phyloP scores from a whole-genome alignment of 257 asterid species.

The Nyctanthes arbortristis region DNA sequence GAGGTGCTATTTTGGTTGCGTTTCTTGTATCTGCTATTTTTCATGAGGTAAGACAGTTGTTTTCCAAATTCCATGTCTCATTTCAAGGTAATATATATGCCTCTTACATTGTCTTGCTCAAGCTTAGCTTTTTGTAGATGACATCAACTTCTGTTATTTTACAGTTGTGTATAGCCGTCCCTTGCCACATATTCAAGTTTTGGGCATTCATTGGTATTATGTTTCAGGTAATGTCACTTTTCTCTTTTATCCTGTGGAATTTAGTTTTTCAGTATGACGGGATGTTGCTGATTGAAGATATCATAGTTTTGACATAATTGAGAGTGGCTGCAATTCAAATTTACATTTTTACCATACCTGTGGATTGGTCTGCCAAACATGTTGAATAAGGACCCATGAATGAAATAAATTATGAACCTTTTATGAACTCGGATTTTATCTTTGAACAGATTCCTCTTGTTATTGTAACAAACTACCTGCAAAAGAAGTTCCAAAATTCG shows the following conservation, averaged over 20 bases:
- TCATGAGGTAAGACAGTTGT: constrained; percentile 77
- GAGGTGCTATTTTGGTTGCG: constrained; percentile 71
- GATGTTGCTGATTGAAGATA: not conserved
- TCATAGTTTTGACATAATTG: not conserved
- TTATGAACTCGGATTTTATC: not conserved
- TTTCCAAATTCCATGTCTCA: constrained; percentile 2
- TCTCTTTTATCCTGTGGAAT: not conserved
- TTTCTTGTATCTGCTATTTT: constrained; percentile 88
- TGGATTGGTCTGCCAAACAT: too few relatives aligned
- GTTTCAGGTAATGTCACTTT: constrained; percentile 72
- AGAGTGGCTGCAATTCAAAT: too few relatives aligned
- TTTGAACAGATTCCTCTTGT: too few relatives aligned
- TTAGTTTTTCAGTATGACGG: constrained; percentile 1
- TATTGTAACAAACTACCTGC: too few relatives aligned
- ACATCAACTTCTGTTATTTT: constrained; percentile 27
- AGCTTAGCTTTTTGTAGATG: not conserved
- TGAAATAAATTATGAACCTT: not conserved
- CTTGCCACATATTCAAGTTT: constrained; percentile 91
- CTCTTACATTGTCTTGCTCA: constrained; percentile 14
- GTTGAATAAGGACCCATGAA: too few relatives aligned
- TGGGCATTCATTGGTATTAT: constrained; percentile 95
- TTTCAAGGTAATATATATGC: constrained; percentile 14
- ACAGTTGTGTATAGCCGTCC: constrained; percentile 94
- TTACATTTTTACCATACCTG: too few relatives aligned
- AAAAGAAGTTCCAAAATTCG: too few relatives aligned